Base-by-base conservation (phyloP, 2,329 filamentous ascomycete genomes). In the Colletotrichum lini region DNA sequence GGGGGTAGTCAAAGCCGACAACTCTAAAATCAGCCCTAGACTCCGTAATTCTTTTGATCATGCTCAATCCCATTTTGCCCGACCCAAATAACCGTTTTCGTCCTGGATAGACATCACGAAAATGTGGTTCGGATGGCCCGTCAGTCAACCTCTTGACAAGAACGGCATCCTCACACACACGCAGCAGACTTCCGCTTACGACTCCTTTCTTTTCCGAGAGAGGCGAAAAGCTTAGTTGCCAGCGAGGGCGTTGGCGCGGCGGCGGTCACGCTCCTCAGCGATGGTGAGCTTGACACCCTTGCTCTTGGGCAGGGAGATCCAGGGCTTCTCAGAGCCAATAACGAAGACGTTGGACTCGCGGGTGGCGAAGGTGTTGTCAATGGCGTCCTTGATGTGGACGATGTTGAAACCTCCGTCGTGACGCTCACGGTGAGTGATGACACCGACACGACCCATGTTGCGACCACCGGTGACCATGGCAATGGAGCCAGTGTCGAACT, bases 321-420 rank as follows among this genome's bases (percentile, higher is more conserved):
- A 99, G 82, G 96, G 96, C 93, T 98, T 98, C 83, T 99, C 96
- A 81, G 92, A 90, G 82, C 96, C 96, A 81, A 99, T 98, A 89
- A 99, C 92, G 89, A 99, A 99, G 82, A 99, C 95, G 94, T 99
- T 99, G 91, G 88, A 93, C 91, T 99, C 95, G 88, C 96, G 96
- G 84, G 96, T 99, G 82, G 96, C 95, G 88, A 99, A 99, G 84
- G 94, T 94, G 93, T 99, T 99, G 92, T 98, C 96, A 87, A 99
- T 96, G 82, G 95, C 96, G 84, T 99, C 96, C 94, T 99, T 99
- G 88, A 99, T 93, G 91, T 98, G 95, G 86, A 99, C 95, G 83
- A 99, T 97, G 92, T 97, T 97, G 94, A 99, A 99, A 86, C 96
- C 96, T 91, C 96, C 96, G 81, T 99, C 96, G 91, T 99, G 96